Evolutionary conservation across 2,329 filamentous ascomycete genomes (phyloP), one percentile per base, ranked within the genome.

Genomic region (Cryphonectria nitschkei): DNA sequence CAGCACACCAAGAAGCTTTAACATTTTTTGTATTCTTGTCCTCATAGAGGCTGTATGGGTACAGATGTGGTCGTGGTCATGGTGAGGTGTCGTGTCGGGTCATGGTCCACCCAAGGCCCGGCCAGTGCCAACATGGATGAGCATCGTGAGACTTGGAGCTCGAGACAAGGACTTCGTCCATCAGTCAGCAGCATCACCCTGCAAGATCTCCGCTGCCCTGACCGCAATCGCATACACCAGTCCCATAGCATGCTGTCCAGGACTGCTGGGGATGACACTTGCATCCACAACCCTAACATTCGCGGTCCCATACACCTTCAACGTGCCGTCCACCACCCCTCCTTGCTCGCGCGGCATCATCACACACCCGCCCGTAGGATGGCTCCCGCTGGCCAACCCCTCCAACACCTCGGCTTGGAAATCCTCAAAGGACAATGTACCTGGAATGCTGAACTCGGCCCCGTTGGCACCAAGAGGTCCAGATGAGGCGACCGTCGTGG

Each of bases 221-320:
- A 66, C 50, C 19, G 64, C 29, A 26, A 66, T 39, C 22, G 64
- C 64, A 41, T 65, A 65, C 3, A 37, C 64, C 46, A 65, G 13
- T 19, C 64, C 64, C 64, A 65, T 66, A 2, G 32, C 22, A 39
- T 56, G 46, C 29, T 66, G 64, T 16, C 64, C 50, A 14, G 46
- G 64, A 39, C 64, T 66, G 9, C 32, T 32, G 32, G 64, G 46
- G 5, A 54, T 7, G 14, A 72, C 37, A 32, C 68, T 70, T 13
- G 64, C 68, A 46, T 72, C 70, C 16, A 68, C 70, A 2, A 72
- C 39, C 13, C 70, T 43, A 52, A 72, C 43, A 32, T 70, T 72
- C 4, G 34, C 61, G 26, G 70, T 70, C 11, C 68, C 68, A 61
- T 72, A 72, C 34, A 72, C 70, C 39, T 60, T 58, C 50, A 72